Base-by-base conservation (phyloP, 352 stramenopile species). In the Phytophthora kernoviae region DNA sequence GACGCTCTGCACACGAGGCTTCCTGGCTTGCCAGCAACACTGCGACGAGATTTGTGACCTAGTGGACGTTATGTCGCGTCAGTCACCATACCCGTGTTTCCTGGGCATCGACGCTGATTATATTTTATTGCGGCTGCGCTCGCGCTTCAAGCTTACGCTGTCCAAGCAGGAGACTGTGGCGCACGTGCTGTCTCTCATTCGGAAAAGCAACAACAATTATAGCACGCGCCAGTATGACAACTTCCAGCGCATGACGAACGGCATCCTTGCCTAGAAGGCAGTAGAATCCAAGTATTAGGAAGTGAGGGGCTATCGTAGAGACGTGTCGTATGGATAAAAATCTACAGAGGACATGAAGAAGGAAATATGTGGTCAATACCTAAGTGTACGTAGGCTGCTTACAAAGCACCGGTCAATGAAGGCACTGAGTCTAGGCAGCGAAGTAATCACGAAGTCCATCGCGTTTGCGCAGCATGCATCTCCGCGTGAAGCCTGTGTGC, bases 51-150 rank as follows among this genome's bases (percentile, higher is more conserved):
- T 99, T 58, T 90, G 97, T 42, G 96, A 98, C 44, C 76, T 99
- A 7, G 96, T 99, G 22, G 94, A 98, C 64, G 97, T 99, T 32
- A 99, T 98, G 77, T 94, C 95, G 12, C 83, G 90, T 21, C 84
- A 98, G 49, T 99, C 94, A 49, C 94, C 94, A 36, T 99, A 99
- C 70, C 96, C 96, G 44, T 99, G 97, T 70, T 99, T 99, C 64
- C 70, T 81, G 37, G 76, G 74, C 63, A 94, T 94, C 54, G 80
- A 94, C 52, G 65, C 86, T 43, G 73, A 81, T 44, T 93, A 92
- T 71, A 93, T 96, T 70, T 65, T 97, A 61, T 77, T 93, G 44
- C 81, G 84, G 57, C 72, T 97, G 53, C 84, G 88, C n/a, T 79
- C 77, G 54, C 86, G 91, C 42, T 96, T 98, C 72, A 96, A 96